Conservation (phyloP, 2,329 filamentous ascomycete species). For the Talaromyces islandicus region DNA sequence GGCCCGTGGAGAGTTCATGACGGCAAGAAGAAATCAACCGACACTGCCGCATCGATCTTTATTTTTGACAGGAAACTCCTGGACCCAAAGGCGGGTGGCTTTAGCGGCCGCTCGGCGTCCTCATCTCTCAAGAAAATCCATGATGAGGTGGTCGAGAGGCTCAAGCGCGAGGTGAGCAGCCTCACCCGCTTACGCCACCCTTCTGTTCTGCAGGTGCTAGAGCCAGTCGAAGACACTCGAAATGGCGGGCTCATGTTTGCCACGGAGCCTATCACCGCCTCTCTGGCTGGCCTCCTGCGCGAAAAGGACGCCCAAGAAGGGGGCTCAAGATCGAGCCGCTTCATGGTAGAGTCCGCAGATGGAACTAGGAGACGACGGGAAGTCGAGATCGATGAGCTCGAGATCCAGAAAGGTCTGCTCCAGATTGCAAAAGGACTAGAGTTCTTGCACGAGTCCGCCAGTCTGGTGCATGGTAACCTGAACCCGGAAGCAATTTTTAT, state of each 20-base stretch:
- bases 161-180: conserved; percentile 87
- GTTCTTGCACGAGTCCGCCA: conserved; percentile 91
- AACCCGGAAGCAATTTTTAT: conserved; percentile 91
- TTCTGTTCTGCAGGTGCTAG: conserved; percentile 83
- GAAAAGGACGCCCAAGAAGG: conserved; percentile 87
- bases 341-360: conserved; percentile 72
- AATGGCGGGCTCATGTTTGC: conserved; percentile 92
- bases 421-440: conserved; percentile 92
- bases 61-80: conserved; percentile 87
- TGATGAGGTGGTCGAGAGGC: conserved; percentile 82
- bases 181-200: conserved; percentile 85
- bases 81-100: conserved; percentile 59
- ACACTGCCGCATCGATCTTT: conserved; percentile 83
- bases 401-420: conserved; percentile 92
- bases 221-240: conserved; percentile 91
- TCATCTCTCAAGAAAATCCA: conserved; percentile 70
- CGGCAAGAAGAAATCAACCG: conserved; percentile 92
- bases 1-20: conserved; percentile 98
- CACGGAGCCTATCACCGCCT: conserved; percentile 84
- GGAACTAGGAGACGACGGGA: conserved; percentile 69
- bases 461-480: conserved; percentile 87
- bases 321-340: conserved; percentile 68
- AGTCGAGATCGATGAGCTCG: conserved; percentile 89
- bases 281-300: conserved; percentile 71
- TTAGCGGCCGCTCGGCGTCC: conserved; percentile 57